Evolutionary conservation across 169 alveolate species (phyloP).

Genomic region (Plasmodium billcollinsi): DNA sequence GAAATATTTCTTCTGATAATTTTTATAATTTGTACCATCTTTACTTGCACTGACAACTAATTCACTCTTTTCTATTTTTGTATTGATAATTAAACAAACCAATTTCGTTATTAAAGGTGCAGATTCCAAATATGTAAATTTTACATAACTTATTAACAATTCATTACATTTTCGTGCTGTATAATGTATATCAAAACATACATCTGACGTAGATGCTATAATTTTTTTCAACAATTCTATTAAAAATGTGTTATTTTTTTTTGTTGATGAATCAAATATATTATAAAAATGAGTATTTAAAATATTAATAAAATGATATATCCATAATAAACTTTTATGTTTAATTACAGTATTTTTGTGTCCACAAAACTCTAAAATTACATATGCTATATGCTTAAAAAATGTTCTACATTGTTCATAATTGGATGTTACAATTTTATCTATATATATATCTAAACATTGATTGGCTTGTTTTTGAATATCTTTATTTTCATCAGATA

Average conservation of each 20-base stretch:
- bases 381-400: slow-evolving; percentile 58
- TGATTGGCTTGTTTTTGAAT: slow-evolving; percentile 74
- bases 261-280: slow-evolving; percentile 15
- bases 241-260: slow-evolving; percentile 46
- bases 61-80: slow-evolving; percentile 20
- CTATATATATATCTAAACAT: slow-evolving; percentile 69
- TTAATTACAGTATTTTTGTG: slow-evolving; percentile 56
- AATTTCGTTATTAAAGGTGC: slow-evolving; percentile 31
- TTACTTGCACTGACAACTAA: not conserved
- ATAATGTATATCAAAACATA: slow-evolving; percentile 63
- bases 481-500: slow-evolving; percentile 70
- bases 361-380: slow-evolving; percentile 36
- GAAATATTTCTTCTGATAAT: not conserved
- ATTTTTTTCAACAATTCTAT: slow-evolving; percentile 35
- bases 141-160: slow-evolving; percentile 38
- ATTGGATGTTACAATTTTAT: slow-evolving; percentile 58
- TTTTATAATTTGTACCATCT: not conserved
- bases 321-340: slow-evolving; percentile 66
- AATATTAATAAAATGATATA: slow-evolving; percentile 70
- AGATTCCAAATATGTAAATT: slow-evolving; percentile 28
- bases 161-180: slow-evolving; percentile 73
- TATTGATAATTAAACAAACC: slow-evolving; percentile 32
- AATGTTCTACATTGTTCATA: slow-evolving; percentile 67
- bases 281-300: slow-evolving; percentile 74
- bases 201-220: slow-evolving; percentile 48